A percentile compares a stretch with the other conserved stretches of the same genome.
Conservation (phyloP, 805 yeast genomes). For the Spathaspora arborariae region DNA sequence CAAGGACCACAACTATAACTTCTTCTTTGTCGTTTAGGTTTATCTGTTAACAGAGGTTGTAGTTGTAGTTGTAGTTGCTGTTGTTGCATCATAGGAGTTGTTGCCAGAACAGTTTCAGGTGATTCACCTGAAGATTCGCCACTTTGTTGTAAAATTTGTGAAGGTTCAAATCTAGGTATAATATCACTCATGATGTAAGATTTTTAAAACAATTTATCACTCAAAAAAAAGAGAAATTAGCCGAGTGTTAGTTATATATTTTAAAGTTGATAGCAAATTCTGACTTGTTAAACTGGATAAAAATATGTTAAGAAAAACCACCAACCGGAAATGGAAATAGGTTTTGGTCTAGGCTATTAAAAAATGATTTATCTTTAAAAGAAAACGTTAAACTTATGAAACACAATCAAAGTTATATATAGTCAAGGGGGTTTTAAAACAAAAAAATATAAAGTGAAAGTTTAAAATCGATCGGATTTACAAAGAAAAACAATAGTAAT, state of each 20-base stretch:
- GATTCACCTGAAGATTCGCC: not conserved
- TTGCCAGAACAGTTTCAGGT: not conserved
- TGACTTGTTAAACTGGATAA: too few relatives aligned
- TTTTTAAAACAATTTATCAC: too few relatives aligned
- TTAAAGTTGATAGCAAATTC: too few relatives aligned
- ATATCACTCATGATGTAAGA: not conserved
- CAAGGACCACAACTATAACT: conserved; percentile 59
- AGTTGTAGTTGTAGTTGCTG: not conserved
- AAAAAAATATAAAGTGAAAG: not conserved
- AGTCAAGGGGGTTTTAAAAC: too few relatives aligned
- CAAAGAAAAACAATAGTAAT: not conserved
- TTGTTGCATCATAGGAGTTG: not conserved
- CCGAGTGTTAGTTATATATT: too few relatives aligned
- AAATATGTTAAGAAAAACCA: too few relatives aligned
- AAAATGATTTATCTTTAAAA: too few relatives aligned
- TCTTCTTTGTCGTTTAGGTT: conserved; percentile 40
- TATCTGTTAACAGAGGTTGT: not conserved
- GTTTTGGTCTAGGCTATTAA: too few relatives aligned
- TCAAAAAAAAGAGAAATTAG: too few relatives aligned
- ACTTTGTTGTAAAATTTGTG: not conserved
- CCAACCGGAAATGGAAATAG: too few relatives aligned
- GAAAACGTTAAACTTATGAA: too few relatives aligned
- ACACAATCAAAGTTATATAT: too few relatives aligned
- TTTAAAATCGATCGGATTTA: not conserved
- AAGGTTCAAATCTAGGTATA: not conserved